Percentiles rank a stretch among this genome's conserved stretches.
Evolutionary conservation across 306 rosid species (phyloP).

Genomic region (Medicago lupulina): DNA sequence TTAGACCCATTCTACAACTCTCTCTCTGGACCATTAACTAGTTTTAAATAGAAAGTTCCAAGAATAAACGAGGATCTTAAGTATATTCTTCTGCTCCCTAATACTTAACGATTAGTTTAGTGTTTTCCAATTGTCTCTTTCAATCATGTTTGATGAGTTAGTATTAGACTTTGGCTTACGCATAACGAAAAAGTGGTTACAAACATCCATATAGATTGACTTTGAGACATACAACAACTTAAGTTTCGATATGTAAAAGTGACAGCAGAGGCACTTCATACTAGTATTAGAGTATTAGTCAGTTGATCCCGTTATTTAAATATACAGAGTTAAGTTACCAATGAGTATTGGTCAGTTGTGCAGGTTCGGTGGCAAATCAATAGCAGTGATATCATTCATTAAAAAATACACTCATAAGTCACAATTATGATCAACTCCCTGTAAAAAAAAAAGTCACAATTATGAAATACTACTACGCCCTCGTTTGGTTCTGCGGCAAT

Average conservation of each 20-base stretch:
- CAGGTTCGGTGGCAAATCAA: not conserved
- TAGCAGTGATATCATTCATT: not conserved
- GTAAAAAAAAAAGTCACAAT: no score
- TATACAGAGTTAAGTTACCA: not conserved
- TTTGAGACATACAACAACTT: not conserved
- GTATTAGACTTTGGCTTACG: conserved; percentile 16
- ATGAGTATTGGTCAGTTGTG: no score
- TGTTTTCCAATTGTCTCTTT: conserved; percentile 35
- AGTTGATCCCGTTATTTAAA: not conserved
- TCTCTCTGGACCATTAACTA: not conserved
- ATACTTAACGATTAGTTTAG: conserved; percentile 18
- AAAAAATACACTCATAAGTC: not conserved
- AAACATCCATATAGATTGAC: conserved; percentile 20
- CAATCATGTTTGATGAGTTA: conserved; percentile 23
- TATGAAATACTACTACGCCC: no score
- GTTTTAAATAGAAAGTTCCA: not conserved
- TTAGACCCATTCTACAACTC: conserved; percentile 35
- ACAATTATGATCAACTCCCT: no score
- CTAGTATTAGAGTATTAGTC: not conserved
- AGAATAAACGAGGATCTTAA: conserved; percentile 1
- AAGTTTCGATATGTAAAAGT: not conserved
- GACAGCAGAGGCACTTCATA: not conserved
- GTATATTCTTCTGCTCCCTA: conserved; percentile 40
- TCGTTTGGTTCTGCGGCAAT: no score
- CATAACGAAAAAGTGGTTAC: conserved; percentile 33